Conservation (phyloP, 164 flowering plant species). For the Nymphaea thermarum region DNA sequence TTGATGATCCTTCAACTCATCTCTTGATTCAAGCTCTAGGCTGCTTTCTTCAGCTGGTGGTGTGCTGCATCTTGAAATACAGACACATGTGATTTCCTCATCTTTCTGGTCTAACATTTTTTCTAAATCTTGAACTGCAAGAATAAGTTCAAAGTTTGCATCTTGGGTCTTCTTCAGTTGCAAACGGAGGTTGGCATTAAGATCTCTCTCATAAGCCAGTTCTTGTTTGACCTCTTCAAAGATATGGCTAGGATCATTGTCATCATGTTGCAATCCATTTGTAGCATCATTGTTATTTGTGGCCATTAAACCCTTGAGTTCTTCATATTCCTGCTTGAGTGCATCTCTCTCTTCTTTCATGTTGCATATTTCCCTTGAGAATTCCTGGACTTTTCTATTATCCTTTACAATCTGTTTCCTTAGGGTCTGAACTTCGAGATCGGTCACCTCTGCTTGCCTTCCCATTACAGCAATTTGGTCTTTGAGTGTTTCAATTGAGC, state of each 20-base stretch:
- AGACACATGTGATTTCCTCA: constrained; percentile 16
- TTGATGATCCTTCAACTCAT: too few species aligned
- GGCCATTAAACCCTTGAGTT: constrained; percentile 24
- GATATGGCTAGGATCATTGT: constrained; percentile 38
- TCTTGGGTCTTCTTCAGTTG: constrained; percentile 89
- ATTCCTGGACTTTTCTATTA: constrained; percentile 67
- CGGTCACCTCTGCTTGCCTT: constrained; percentile 66
- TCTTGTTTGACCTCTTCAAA: constrained; percentile 71
- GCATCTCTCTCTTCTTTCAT: constrained; percentile 72
- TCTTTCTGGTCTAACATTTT: constrained; percentile 58
- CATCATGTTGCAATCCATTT: constrained; percentile 27
- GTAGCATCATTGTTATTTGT: constrained; percentile 20
- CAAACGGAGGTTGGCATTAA: constrained; percentile 58
- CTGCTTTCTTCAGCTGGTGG: too few species aligned
- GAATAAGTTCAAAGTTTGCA: constrained; percentile 70
- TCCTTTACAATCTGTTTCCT: constrained; percentile 88
- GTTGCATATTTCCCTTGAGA: constrained; percentile 43
- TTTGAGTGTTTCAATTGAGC: constrained; percentile 48
- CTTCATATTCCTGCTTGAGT: constrained; percentile 51
- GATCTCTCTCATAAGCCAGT: constrained; percentile 58
- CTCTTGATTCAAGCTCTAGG: too few species aligned
- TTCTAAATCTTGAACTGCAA: constrained; percentile 79
- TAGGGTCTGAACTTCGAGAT: constrained; percentile 75
- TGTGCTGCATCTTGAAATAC: too few species aligned
- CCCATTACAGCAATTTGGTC: constrained; percentile 40